Percentiles rank a stretch among this genome's conserved stretches.
Conservation (phyloP, 2,329 filamentous ascomycete genomes). For the Aspergillus sp. region DNA sequence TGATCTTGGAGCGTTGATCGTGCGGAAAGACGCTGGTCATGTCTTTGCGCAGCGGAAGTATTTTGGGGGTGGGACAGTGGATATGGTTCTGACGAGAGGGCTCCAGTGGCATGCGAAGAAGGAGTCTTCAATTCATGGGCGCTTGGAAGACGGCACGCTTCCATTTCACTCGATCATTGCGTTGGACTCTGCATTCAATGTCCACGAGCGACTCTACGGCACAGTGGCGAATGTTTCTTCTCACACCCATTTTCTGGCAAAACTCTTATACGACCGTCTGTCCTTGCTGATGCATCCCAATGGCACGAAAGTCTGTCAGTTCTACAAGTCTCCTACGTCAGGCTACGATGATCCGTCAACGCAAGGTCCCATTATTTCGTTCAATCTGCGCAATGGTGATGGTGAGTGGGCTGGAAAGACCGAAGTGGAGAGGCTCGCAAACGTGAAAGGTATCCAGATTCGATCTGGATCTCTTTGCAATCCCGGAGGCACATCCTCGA, state of each 20-base stretch:
- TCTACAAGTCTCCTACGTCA: conserved; percentile 49
- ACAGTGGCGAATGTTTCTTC: conserved; percentile 60
- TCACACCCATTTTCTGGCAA: conserved; percentile 61
- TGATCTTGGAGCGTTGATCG: conserved; percentile 75
- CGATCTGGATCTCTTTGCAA: conserved; percentile 88
- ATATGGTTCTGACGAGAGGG: conserved; percentile 71
- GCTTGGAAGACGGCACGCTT: conserved; percentile 82
- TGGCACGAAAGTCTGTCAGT: conserved; percentile 52
- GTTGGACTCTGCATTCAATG: conserved; percentile 62
- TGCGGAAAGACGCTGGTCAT: conserved; percentile 61
- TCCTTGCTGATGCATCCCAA: conserved; percentile 60
- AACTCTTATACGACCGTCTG: conserved; percentile 53
- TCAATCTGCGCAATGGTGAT: conserved; percentile 64
- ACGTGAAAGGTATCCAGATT: conserved; percentile 70
- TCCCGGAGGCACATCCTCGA: conserved; percentile 71
- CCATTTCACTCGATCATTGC: conserved; percentile 87
- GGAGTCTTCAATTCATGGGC: conserved; percentile 62
- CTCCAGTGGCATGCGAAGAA: conserved; percentile 80
- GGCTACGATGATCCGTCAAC: conserved; percentile 37
- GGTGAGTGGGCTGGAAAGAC: conserved; percentile 71
- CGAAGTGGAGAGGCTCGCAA: conserved; percentile 80
- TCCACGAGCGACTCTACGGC: conserved; percentile 61
- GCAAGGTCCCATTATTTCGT: conserved; percentile 70
- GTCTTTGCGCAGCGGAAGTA: conserved; percentile 63
- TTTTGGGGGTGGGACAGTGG: conserved; percentile 91